phyloP scores from a whole-genome alignment of 148 eudicot genomes.

The Rhododendron simsii region DNA sequence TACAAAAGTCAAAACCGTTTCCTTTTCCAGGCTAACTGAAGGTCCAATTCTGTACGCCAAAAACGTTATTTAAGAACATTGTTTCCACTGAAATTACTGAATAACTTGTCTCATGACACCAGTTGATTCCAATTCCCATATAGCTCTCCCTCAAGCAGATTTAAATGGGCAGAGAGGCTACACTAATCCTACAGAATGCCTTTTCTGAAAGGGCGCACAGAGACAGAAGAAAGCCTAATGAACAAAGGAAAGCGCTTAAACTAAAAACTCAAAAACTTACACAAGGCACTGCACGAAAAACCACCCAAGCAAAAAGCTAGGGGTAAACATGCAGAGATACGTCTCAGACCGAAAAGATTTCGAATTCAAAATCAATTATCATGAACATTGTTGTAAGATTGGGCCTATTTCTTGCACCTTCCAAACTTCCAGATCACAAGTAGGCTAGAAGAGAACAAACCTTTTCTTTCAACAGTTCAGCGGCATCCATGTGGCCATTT shows the following conservation, averaged over 20 bases:
- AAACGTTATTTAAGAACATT: not conserved
- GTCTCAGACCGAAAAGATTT: not conserved
- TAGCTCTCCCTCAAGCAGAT: not conserved
- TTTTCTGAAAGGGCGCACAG: not conserved
- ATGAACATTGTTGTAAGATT: not conserved
- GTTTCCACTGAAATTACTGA: not conserved
- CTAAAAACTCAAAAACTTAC: not conserved
- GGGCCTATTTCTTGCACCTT: not conserved
- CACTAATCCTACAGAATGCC: not conserved
- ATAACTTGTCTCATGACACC: not conserved
- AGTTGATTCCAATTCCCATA: not conserved
- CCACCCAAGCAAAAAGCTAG: not conserved
- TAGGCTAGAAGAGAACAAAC: slow-evolving; percentile 24
- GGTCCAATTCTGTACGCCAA: not conserved
- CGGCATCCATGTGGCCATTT: slow-evolving; percentile 62
- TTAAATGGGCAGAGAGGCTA: not conserved
- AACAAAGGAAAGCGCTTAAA: not conserved
- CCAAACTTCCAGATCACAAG: slow-evolving; percentile 5
- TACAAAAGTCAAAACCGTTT: not conserved
- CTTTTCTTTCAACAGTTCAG: slow-evolving; percentile 87
- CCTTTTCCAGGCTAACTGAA: not conserved
- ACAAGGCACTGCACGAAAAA: not conserved
- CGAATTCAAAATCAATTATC: not conserved
- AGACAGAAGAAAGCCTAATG: not conserved
- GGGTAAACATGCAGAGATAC: not conserved